Percentiles rank a stretch among this genome's conserved stretches.
These are phyloP conservation scores for Mycena venus DNA, from an alignment of 768 basidiomycete genomes.

Conservation along the genomic window DNA sequence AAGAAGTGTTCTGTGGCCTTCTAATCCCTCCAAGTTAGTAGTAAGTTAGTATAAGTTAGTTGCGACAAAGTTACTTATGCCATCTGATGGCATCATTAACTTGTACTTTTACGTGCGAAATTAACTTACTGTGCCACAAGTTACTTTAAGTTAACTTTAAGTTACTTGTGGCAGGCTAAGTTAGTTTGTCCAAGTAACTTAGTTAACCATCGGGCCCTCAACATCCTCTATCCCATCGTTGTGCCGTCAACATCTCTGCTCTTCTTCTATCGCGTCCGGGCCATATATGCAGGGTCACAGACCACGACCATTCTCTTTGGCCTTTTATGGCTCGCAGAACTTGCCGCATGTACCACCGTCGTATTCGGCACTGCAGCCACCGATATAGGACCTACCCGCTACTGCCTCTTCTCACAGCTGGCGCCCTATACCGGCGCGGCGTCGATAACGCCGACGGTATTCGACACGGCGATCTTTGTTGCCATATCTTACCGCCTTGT, in stretches of 20 bases:
- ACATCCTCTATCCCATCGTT: background rate
- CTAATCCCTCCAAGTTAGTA: no score
- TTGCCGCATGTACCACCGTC: background rate
- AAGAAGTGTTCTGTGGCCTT: no score
- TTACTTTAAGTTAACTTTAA: no score
- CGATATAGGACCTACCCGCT: background rate
- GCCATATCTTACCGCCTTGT: background rate
- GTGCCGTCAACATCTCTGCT: background rate
- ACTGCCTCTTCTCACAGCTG: background rate
- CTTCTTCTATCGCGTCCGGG: constrained; percentile 8
- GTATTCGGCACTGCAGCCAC: background rate
- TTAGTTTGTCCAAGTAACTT: no score
- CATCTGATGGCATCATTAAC: no score
- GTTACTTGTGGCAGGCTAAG: no score
- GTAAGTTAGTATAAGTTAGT: no score
- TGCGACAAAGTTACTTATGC: no score
- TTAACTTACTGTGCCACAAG: no score
- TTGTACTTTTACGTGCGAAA: no score
- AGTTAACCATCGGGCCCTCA: background rate
- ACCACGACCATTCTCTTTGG: background rate
- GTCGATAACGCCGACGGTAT: background rate
- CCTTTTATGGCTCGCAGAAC: background rate
- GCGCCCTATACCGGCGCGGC: background rate
- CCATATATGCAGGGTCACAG: background rate
- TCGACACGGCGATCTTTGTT: background rate